A percentile compares a stretch with the other conserved stretches of the same genome.
Conservation (phyloP, 805 yeast genomes). For the Suhomyces prunicola region DNA sequence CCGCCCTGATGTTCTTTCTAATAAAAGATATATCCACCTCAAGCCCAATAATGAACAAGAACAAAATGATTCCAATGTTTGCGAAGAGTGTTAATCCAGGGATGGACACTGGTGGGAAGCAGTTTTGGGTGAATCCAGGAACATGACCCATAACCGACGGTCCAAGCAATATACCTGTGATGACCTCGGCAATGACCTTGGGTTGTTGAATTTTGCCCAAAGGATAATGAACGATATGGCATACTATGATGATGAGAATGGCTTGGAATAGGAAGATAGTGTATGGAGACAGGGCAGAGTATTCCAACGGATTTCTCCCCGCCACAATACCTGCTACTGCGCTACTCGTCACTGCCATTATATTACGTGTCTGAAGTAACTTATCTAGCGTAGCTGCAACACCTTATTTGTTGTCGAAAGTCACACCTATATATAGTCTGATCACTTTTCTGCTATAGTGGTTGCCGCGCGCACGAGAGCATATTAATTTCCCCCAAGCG, state of each 20-base stretch:
- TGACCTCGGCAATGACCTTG: slow-evolving; percentile 76
- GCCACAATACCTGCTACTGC: slow-evolving; percentile 66
- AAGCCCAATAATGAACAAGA: slow-evolving; percentile 73
- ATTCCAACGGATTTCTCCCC: slow-evolving; percentile 67
- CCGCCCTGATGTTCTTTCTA: slow-evolving; percentile 55
- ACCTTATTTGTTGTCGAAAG: not conserved
- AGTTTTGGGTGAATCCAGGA: slow-evolving; percentile 60
- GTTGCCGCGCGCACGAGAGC: not conserved
- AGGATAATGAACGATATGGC: slow-evolving; percentile 61
- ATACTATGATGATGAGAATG: slow-evolving; percentile 53
- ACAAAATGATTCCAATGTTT: slow-evolving; percentile 69
- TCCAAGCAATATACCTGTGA: slow-evolving; percentile 72
- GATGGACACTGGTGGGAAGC: slow-evolving; percentile 63
- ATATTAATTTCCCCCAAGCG: not conserved
- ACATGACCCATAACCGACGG: slow-evolving; percentile 73
- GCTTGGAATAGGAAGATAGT: slow-evolving; percentile 72
- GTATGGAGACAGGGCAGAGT: slow-evolving; percentile 55
- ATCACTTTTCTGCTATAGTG: not conserved
- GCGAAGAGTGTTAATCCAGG: slow-evolving; percentile 67
- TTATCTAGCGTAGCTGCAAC: not conserved
- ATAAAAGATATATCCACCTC: slow-evolving; percentile 73
- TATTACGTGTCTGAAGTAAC: not conserved
- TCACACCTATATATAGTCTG: not conserved
- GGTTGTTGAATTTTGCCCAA: slow-evolving; percentile 67
- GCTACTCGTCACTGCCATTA: slow-evolving; percentile 33